A percentile compares a stretch with the other conserved stretches of the same genome.
These are phyloP conservation scores for Metschnikowia koreensis DNA, from an alignment of 805 yeast species.

Conservation along the genomic window DNA sequence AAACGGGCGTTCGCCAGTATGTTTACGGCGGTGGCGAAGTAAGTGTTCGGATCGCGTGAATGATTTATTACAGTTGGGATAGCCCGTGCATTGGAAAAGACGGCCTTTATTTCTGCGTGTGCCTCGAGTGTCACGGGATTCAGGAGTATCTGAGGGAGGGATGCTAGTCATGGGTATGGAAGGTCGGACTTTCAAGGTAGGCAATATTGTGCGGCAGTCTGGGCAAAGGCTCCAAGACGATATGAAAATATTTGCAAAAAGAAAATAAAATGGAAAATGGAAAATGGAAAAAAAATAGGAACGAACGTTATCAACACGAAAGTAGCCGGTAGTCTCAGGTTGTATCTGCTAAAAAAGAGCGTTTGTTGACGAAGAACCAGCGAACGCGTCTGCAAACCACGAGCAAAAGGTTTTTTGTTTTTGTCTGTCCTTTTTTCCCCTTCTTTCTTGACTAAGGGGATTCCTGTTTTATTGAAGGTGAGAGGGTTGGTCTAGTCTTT, in stretches of 20 bases:
- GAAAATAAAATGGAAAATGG: no score
- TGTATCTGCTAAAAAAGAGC: neutral
- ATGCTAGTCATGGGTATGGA: neutral
- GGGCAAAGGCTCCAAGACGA: no score
- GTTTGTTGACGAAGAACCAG: neutral
- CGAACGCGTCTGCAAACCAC: neutral
- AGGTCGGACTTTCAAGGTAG: neutral
- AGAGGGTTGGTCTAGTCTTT: no score
- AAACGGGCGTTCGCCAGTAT: slow-evolving; percentile 93
- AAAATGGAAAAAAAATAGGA: no score
- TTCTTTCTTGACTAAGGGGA: neutral
- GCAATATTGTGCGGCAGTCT: no score
- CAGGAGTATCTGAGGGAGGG: slow-evolving; percentile 13
- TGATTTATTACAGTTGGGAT: slow-evolving; percentile 81
- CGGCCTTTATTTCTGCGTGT: slow-evolving; percentile 53
- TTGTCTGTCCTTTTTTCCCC: neutral
- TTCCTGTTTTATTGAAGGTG: neutral
- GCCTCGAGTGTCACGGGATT: neutral
- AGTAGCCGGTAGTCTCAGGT: no score
- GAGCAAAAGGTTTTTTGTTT: neutral
- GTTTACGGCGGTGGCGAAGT: slow-evolving; percentile 89
- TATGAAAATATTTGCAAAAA: no score
- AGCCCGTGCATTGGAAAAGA: slow-evolving; percentile 82
- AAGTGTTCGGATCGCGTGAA: slow-evolving; percentile 90
- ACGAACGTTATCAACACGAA: no score